Evolutionary conservation across 352 stramenopile genomes (phyloP).

Genomic region (Phytophthora nicotianae): DNA sequence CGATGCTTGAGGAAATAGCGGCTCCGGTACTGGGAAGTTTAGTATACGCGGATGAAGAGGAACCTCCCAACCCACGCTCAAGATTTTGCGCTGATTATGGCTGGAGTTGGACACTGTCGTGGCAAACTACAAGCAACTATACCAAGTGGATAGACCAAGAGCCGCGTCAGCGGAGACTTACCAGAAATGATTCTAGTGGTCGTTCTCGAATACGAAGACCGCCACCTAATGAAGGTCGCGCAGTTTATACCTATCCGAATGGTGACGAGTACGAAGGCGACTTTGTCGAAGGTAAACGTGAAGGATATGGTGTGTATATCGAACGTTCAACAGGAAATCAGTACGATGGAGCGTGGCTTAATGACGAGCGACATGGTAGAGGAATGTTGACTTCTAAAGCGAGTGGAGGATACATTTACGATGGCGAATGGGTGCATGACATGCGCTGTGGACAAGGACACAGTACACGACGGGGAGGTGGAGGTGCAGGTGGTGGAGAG

Average conservation of each 20-base stretch:
- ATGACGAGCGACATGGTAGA: slow-evolving; percentile 69
- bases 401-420: slow-evolving; percentile 71
- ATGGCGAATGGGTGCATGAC: slow-evolving; percentile 78
- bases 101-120: slow-evolving; percentile 62
- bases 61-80: slow-evolving; percentile 29
- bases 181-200: slow-evolving; percentile 18
- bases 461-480: slow-evolving; percentile 65
- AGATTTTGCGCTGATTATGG: slow-evolving; percentile 64
- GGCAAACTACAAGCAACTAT: slow-evolving; percentile 73
- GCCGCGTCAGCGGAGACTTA: slow-evolving; percentile 14
- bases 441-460: slow-evolving; percentile 72
- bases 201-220: slow-evolving; percentile 33
- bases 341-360: slow-evolving; percentile 77
- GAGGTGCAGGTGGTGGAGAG: slow-evolving; percentile 39
- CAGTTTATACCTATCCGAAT: slow-evolving; percentile 64
- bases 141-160: slow-evolving; percentile 46
- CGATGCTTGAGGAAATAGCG: slow-evolving; percentile 58
- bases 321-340: slow-evolving; percentile 78
- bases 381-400: slow-evolving; percentile 68
- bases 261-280: slow-evolving; percentile 83
- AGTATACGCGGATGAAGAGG: slow-evolving; percentile 20
- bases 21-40: slow-evolving; percentile 47
- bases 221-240: slow-evolving; percentile 50
- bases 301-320: slow-evolving; percentile 78
- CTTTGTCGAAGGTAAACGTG: slow-evolving; percentile 65